Conservation (phyloP, 768 basidiomycete genomes). For the Tulasnella sp. region DNA sequence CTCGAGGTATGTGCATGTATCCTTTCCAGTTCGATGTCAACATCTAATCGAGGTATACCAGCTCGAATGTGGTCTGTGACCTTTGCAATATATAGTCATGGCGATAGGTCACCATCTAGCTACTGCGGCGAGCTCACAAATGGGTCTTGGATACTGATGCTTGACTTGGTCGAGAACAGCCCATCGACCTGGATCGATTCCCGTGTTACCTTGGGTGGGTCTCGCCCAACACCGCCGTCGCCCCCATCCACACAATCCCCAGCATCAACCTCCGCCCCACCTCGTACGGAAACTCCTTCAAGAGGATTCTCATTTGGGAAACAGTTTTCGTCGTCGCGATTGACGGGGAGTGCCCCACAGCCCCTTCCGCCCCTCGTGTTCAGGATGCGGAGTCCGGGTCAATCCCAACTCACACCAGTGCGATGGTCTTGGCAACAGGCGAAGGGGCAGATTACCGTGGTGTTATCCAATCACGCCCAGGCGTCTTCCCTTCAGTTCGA, state of each 20-base stretch:
- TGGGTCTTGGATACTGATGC: constrained; percentile 6
- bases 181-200: constrained; percentile 12
- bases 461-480: constrained; percentile 5
- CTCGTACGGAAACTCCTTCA: not conserved
- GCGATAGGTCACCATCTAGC: not conserved
- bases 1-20: constrained; percentile 30
- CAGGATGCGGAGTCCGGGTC: constrained; percentile 6
- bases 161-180: constrained; percentile 10
- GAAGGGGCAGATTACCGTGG: not conserved
- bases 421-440: not conserved
- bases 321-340: not conserved
- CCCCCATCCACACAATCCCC: not conserved
- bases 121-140: not conserved
- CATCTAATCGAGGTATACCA: constrained; percentile 20
- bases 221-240: not conserved
- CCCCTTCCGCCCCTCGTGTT: constrained; percentile 4
- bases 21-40: not conserved
- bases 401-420: not conserved
- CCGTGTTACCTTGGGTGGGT: not conserved
- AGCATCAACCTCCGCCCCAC: not conserved
- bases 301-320: not conserved
- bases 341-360: too few relatives aligned
- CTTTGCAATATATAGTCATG: constrained; percentile 27
- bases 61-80: constrained; percentile 46
- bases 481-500: constrained; percentile 10